phyloP scores from a whole-genome alignment of 495 filamentous ascomycete species.

The Hyaloscypha variabilis region DNA sequence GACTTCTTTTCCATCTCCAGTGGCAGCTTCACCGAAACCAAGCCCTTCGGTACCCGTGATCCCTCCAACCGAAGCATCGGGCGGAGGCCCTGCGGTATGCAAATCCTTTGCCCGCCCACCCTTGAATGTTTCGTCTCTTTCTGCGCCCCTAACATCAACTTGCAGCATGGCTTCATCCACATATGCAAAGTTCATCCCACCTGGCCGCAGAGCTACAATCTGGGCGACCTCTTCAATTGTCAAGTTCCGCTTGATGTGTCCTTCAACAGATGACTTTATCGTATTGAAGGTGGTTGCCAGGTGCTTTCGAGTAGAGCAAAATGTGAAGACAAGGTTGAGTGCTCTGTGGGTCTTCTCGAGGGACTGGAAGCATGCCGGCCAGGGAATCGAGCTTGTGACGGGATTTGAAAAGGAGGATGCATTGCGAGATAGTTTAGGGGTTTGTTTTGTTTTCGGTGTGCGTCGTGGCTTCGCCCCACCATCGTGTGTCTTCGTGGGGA shows the following conservation, averaged over 20 bases:
- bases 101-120: slow-evolving; percentile 43
- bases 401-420: slow-evolving; percentile 17
- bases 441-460: slow-evolving; percentile 29
- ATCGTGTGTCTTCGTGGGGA: slow-evolving; percentile 58
- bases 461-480: slow-evolving; percentile 50
- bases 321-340: slow-evolving; percentile 90
- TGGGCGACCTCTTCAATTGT: slow-evolving; percentile 77
- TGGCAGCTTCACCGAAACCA: slow-evolving; percentile 35
- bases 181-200: slow-evolving; percentile 80
- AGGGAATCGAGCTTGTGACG: slow-evolving; percentile 42
- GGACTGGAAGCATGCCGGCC: slow-evolving; percentile 73
- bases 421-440: slow-evolving; percentile 18
- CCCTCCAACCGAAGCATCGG: slow-evolving; percentile 52
- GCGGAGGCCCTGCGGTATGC: slow-evolving; percentile 40
- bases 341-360: slow-evolving; percentile 81
- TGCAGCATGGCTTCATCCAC: slow-evolving; percentile 81
- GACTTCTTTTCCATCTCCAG: slow-evolving; percentile 57
- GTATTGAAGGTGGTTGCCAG: slow-evolving; percentile 89
- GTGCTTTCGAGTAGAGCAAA: slow-evolving; percentile 90
- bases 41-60: slow-evolving; percentile 42
- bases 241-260: slow-evolving; percentile 72
- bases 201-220: slow-evolving; percentile 76
- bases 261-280: slow-evolving; percentile 82
- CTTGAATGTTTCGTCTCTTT: slow-evolving; percentile 53
- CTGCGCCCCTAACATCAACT: slow-evolving; percentile 72